These are phyloP conservation scores for Thraustotheca clavata DNA, from an alignment of 352 stramenopile genomes.

Conservation along the genomic window DNA sequence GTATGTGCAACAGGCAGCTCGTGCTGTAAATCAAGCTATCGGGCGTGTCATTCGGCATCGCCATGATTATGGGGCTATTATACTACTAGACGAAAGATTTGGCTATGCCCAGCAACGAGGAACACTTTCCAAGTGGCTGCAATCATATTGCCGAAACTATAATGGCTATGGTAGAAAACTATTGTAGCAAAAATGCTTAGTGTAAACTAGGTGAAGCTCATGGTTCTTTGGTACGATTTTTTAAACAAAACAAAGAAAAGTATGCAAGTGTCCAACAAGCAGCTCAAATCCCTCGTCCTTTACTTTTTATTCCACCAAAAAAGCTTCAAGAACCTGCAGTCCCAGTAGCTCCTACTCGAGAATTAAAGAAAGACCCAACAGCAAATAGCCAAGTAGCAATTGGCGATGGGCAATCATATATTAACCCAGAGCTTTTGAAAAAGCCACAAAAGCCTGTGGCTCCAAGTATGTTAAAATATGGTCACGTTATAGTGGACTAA, in stretches of 20 bases:
- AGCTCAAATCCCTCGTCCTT: not conserved
- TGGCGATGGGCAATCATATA: slow-evolving; percentile 72
- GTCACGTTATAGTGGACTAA: slow-evolving; percentile 35
- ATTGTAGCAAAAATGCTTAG: not conserved
- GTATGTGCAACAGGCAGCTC: slow-evolving; percentile 97
- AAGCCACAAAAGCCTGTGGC: slow-evolving; percentile 47
- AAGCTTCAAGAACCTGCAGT: not conserved
- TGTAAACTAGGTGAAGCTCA: slow-evolving; percentile 53
- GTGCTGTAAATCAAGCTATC: slow-evolving; percentile 98
- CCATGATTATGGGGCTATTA: slow-evolving; percentile 96
- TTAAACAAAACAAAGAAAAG: slow-evolving; percentile 58
- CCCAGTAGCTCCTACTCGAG: not conserved
- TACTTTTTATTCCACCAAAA: not conserved
- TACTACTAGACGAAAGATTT: slow-evolving; percentile 97
- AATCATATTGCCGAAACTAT: slow-evolving; percentile 60
- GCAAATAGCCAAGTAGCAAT: slow-evolving; percentile 31
- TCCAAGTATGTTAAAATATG: slow-evolving; percentile 41
- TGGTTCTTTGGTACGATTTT: slow-evolving; percentile 75
- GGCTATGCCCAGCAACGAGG: slow-evolving; percentile 81
- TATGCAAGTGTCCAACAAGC: slow-evolving; percentile 26
- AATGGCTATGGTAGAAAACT: slow-evolving; percentile 49
- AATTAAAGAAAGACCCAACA: not conserved
- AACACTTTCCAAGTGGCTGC: slow-evolving; percentile 94
- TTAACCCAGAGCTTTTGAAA: slow-evolving; percentile 33
- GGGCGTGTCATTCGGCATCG: slow-evolving; percentile 98